A percentile compares a stretch with the other conserved stretches of the same genome.
Conservation (phyloP, 768 basidiomycete genomes). For the Rhodotorula babjevae region DNA sequence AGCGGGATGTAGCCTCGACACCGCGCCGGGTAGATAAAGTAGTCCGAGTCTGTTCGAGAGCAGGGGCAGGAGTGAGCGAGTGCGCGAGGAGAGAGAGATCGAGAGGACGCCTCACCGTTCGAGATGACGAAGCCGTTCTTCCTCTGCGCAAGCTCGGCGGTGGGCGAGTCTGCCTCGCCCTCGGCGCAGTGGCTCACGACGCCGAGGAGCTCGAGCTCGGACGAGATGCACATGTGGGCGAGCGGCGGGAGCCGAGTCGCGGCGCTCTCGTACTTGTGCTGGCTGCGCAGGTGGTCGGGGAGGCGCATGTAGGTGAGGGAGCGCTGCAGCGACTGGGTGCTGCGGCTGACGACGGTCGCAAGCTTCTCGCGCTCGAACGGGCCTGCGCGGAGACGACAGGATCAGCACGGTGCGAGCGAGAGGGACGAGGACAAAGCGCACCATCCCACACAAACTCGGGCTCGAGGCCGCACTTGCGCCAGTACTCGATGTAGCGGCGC, state of each 20-base stretch:
- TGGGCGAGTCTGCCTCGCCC: slow-evolving; percentile 34
- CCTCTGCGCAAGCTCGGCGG: slow-evolving; percentile 32
- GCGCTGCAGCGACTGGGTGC: slow-evolving; percentile 17
- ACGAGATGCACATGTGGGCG: slow-evolving; percentile 15
- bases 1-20: slow-evolving; percentile 33
- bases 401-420: background rate
- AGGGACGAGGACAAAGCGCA: background rate
- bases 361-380: slow-evolving; percentile 30
- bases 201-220: slow-evolving; percentile 17
- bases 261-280: background rate
- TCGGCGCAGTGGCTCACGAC: slow-evolving; percentile 16
- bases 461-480: slow-evolving; percentile 20
- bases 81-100: no score
- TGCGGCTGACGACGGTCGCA: slow-evolving; percentile 23
- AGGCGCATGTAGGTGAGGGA: slow-evolving; percentile 30
- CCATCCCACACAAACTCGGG: slow-evolving; percentile 36
- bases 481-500: slow-evolving; percentile 18
- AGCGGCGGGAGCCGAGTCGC: slow-evolving; percentile 13
- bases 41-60: slow-evolving; percentile 23
- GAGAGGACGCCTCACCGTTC: slow-evolving; percentile 7
- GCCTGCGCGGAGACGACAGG: background rate
- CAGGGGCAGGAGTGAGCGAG: background rate
- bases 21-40: slow-evolving; percentile 29
- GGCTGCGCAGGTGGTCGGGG: background rate
- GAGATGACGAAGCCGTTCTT: slow-evolving; percentile 25